Base-by-base conservation (phyloP, 208 protist species). In the Leishmania gerbilli region DNA sequence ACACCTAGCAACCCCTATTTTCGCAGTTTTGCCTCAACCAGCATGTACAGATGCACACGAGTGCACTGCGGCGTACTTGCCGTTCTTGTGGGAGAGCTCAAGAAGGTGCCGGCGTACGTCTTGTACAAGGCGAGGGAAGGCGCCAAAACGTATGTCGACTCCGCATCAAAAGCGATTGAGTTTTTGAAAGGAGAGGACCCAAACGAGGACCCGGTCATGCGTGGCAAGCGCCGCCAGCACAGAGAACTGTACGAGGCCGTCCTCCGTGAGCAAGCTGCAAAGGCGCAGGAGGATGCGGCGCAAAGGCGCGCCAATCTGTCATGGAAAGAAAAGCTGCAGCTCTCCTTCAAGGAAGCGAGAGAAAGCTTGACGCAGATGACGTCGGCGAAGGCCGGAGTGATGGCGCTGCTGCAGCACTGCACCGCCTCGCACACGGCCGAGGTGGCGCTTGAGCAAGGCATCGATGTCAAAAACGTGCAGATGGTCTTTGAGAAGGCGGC, bases 381-480 rank as follows among this genome's bases (percentile, higher is more conserved):
- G 1, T 95, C 92, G 4, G 83, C 79, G 40, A 89, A 93, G 77
- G 91, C 92, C 1, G 94, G 92, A 2, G 89, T 83, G 21, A 95
- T 95, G 92, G 83, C 91, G 64, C 76, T 97, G 51, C 80, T 97
- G 60, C 89, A 97, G 84, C 92, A 96, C 87, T 97, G 94, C 81
- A 90, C 94, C 4, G 90, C 91, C 11, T 94, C 94, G 15, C 94
- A 97, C 75, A 92, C 94, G 19, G 94, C 94, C 27, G 92, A 97
- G 83, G 88, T 97, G 19, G 94, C 94, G 7, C 62, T 96, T 2
- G 94, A 96, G 80, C 84, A 95, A 60, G 90, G 87, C 67, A 95
- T 97, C 67, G 91, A 97, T 75, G 92, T 97, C 27, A 90, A 93
- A 79, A 87, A 91, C 71, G 90, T 97, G 1, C 84, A 85, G 47